Evolutionary conservation across 768 basidiomycete species (phyloP).

Genomic region (Tulasnella sp.): DNA sequence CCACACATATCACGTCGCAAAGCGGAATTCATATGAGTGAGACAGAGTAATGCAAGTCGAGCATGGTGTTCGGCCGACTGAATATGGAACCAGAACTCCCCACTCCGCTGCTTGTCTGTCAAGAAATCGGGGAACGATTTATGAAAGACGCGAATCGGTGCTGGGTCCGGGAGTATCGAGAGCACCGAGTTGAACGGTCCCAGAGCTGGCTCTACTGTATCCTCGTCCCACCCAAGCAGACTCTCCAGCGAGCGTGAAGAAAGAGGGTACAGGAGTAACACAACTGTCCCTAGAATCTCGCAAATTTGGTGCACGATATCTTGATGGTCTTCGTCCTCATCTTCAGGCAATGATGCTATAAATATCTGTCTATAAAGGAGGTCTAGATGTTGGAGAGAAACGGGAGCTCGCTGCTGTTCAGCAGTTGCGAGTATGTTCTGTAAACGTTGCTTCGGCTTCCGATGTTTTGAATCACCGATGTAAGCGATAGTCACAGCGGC

Average conservation of each 20-base stretch:
- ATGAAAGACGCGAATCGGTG: constrained; percentile 8
- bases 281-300: constrained; percentile 4
- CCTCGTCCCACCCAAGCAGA: background rate
- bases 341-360: background rate
- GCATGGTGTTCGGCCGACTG: background rate
- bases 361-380: background rate
- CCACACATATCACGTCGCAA: background rate
- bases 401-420: background rate
- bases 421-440: background rate
- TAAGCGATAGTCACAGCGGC: constrained; percentile 1
- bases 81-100: background rate
- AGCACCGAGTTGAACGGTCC: constrained; percentile 2
- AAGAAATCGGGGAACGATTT: constrained; percentile 13
- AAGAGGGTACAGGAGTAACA: constrained; percentile 5
- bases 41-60: background rate
- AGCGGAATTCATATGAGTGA: background rate
- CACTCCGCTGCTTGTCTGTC: background rate
- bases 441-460: background rate
- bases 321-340: background rate
- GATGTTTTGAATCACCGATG: background rate
- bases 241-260: constrained; percentile 1
- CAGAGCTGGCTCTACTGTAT: background rate
- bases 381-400: background rate
- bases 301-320: background rate
- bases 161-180: background rate